Evolutionary conservation across 2,329 filamentous ascomycete species (phyloP), one percentile per base, ranked within the genome.

Genomic region (Exophiala calicioides): DNA sequence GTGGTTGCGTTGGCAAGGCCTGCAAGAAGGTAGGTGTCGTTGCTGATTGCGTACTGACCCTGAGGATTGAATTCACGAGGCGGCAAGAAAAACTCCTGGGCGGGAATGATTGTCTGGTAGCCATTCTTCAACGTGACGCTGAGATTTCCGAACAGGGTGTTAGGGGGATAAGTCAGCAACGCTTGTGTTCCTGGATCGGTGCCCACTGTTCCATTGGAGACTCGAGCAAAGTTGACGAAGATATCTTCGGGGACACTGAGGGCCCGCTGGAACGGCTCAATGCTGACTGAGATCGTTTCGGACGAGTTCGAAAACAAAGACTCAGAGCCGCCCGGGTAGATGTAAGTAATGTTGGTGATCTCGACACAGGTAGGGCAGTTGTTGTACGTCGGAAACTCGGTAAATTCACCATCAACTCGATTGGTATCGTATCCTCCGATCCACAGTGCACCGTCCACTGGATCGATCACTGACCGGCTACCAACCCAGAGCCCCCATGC

Each of bases 401-500:
- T 26, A 33, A 47, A 46, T n/a, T 53, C 42, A 27, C 30, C 38
- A 6, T 33, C 39, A n/a, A 46, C 43, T 7, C 52, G 47, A 13
- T 43, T 27, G 9, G 24, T 27, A 32, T 53, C 47, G 37, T 49
- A 53, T 20, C 50, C 53, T 9, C 53, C 53, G 16, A 56, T 21
- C 21, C 53, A 26, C 3, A 56, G 40, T 4, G 40, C 30, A 21
- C 47, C 47, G n/a, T 44, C 35, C 16, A 27, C 29, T 4, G 32
- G 19, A 5, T 48, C 24, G 5, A 37, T 21, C n/a, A 44, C 38
- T 10, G 33, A 32, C 3, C 38, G 51, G 12, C 34, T 46, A 12
- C 53, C 53, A 18, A 40, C n/a, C 35, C 48, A 56, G 13, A 56
- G 32, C n/a, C 50, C 47, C 39, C 41, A 51, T 12, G 47, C 47